Evolutionary conservation across 2,329 filamentous ascomycete genomes (phyloP).

Genomic region (Ceratocystis lukuohia): DNA sequence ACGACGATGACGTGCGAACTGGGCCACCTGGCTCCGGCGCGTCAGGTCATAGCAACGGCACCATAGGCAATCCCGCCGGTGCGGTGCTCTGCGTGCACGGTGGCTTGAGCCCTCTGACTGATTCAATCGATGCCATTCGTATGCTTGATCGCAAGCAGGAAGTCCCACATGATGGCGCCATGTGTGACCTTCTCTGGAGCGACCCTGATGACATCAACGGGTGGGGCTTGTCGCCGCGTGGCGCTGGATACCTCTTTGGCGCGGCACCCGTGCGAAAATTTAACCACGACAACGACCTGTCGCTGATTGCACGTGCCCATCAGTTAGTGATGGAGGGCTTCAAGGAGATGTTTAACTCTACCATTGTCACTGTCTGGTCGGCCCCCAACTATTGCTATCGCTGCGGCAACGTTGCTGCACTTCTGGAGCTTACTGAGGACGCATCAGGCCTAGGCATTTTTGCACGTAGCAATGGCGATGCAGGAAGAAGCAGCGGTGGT

Average conservation of each 20-base stretch:
- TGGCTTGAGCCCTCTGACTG: conserved; percentile 78
- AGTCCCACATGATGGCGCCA: conserved; percentile 93
- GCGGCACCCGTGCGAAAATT: conserved; percentile 92
- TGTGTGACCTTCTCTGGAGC: conserved; percentile 97
- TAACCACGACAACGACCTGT: conserved; percentile 87
- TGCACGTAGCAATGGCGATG: conserved; percentile 57
- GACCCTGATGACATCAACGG: conserved; percentile 97
- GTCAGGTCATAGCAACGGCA: conserved; percentile 51
- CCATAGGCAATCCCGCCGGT: conserved; percentile 55
- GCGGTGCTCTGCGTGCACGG: conserved; percentile 94
- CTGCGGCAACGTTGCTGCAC: conserved; percentile 89
- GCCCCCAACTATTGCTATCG: conserved; percentile 95
- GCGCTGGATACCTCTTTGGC: conserved; percentile 90
- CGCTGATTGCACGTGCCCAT: conserved; percentile 83
- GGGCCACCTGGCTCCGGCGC: conserved; percentile 72
- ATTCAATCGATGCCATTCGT: conserved; percentile 89
- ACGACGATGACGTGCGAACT: conserved; percentile 30
- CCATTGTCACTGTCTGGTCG: conserved; percentile 97
- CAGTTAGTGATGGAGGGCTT: conserved; percentile 99
- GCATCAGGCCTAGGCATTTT: conserved; percentile 59
- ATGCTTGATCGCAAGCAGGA: conserved; percentile 94
- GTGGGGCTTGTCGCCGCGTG: conserved; percentile 87
- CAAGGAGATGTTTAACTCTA: conserved; percentile 96
- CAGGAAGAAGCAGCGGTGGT: conserved; percentile 39
- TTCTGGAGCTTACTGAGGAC: conserved; percentile 85